phyloP scores from a whole-genome alignment of 345 rosid genomes.

The Zanthoxylum bungeanum region DNA sequence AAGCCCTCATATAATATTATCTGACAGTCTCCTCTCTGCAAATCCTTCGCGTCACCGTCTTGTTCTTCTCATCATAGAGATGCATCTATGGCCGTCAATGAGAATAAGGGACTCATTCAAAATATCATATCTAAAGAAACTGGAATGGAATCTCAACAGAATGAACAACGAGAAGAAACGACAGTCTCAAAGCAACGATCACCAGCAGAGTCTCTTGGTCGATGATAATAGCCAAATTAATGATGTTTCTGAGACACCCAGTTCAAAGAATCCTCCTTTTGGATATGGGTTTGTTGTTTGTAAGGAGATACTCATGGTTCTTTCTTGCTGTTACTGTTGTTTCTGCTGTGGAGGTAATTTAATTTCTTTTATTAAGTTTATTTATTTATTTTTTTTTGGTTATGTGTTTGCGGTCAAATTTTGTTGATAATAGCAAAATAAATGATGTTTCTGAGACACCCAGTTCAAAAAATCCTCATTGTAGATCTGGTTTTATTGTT shows the following conservation, averaged over 20 bases:
- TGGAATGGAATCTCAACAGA: constrained; percentile 55
- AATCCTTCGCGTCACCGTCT: neutral
- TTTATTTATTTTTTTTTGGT: no score
- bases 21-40: neutral
- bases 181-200: constrained; percentile 17
- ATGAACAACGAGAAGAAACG: constrained; percentile 43
- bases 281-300: constrained; percentile 10
- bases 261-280: neutral
- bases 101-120: constrained; percentile 67
- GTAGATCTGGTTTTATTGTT: neutral
- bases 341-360: no score
- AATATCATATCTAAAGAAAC: constrained; percentile 32
- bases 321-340: constrained; percentile 54
- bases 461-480: neutral
- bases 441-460: constrained; percentile 7
- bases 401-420: no score
- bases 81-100: constrained; percentile 73
- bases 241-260: constrained; percentile 5
- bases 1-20: no score
- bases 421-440: constrained; percentile 6
- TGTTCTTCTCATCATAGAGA: constrained; percentile 9
- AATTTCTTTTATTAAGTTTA: no score
- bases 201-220: constrained; percentile 34
- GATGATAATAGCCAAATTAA: constrained; percentile 6
- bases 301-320: constrained; percentile 34